Conservation (phyloP, 106 monocot species). For the Posidonia australis region DNA sequence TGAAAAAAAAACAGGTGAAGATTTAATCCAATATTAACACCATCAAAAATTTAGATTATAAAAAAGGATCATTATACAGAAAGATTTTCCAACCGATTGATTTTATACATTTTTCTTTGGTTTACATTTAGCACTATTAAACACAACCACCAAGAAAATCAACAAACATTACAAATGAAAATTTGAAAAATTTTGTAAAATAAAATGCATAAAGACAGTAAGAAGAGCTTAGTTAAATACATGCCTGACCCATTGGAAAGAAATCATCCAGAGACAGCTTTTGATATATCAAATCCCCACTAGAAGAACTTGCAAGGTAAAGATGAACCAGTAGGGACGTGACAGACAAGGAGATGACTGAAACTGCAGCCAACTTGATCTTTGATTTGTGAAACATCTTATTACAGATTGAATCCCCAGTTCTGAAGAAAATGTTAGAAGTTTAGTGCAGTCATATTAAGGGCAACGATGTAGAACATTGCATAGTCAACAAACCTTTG, state of each 20-base stretch:
- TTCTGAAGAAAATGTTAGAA: background rate
- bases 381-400: conserved; percentile 61
- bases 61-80: too few relatives aligned
- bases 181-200: too few relatives aligned
- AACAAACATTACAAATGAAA: too few relatives aligned
- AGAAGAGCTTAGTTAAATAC: background rate
- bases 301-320: conserved; percentile 61
- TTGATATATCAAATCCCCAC: conserved; percentile 30
- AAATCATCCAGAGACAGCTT: background rate
- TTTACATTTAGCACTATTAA: too few relatives aligned
- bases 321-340: conserved; percentile 64
- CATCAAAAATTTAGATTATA: background rate
- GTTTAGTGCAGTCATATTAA: too few relatives aligned
- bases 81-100: too few relatives aligned
- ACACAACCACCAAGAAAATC: too few relatives aligned
- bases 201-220: too few relatives aligned
- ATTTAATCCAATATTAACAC: background rate
- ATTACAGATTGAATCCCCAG: background rate
- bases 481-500: too few relatives aligned
- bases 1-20: background rate
- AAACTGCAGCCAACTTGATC: conserved; percentile 61
- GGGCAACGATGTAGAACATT: too few relatives aligned
- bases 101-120: too few relatives aligned
- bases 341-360: conserved; percentile 59
- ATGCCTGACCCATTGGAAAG: background rate